Base-by-base conservation (phyloP, 495 filamentous ascomycete genomes). In the Aspergillus panamensis region DNA sequence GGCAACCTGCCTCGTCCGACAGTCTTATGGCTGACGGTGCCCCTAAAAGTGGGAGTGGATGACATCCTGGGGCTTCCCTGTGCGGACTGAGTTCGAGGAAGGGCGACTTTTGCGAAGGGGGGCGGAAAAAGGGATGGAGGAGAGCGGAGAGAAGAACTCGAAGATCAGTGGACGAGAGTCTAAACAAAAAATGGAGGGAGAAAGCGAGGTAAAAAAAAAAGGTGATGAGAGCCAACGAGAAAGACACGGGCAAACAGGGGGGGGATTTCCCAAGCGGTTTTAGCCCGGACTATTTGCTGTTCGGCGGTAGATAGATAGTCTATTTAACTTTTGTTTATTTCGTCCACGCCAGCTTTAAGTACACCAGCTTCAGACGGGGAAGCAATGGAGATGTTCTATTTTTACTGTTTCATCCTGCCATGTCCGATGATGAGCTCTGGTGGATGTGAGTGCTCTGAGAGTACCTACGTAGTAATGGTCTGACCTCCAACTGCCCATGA, bases 1-100 rank as follows among this genome's bases (percentile, higher is more conserved):
- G 88, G 87, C 58, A 86, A 76, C 63, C 82, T 81, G 56, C 84
- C 85, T 72, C 90, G 81, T 55, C 81, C 76, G 62, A 76, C 74
- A n/a, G 74, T 76, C 63, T 73, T 76, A 64, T 77, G 66, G 57
- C 57, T 77, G 65, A 66, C 63, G 53, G 73, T 77, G 57, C 74
- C 74, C 62, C 71, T 69, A 69, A 73, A 77, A 54, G 76, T 77
- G 54, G 78, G 83, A 48, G 83, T 75, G 60, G 80, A 74, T 65
- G 85, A 87, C 85, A 87, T 60, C 70, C 54, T 52, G 53, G 60
- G 58, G 50, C 49, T 25, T 50, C 45, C 25, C 48, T 16, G 30
- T 55, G 55, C 57, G 48, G 52, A 53, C 48, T 42, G 53, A 31
- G 33, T 55, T 54, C 39, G 17, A 58, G 44, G 45, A 25, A 55